phyloP scores from a whole-genome alignment of 257 asterid species.

The Lavandula angustifolia region DNA sequence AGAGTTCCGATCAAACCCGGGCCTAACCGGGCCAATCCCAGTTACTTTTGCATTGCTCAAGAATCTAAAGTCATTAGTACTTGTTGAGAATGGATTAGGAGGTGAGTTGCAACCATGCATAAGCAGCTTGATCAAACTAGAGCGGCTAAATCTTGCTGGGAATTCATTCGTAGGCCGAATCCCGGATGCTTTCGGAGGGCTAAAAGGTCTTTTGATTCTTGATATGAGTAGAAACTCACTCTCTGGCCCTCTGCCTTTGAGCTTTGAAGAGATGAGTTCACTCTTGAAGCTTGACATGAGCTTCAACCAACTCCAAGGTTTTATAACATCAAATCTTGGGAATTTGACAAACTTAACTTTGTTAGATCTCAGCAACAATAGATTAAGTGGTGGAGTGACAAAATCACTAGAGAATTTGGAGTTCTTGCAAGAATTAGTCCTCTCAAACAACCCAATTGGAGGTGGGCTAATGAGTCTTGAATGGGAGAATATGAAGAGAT shows the following conservation, averaged over 20 bases:
- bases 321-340: conserved; percentile 51
- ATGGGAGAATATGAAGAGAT: conserved; percentile 49
- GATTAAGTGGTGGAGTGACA: conserved; percentile 58
- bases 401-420: conserved; percentile 57
- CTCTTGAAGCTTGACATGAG: conserved; percentile 84
- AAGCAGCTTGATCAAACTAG: conserved; percentile 55
- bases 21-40: conserved; percentile 68
- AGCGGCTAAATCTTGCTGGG: conserved; percentile 59
- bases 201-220: conserved; percentile 59
- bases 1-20: conserved; percentile 73
- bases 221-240: conserved; percentile 78
- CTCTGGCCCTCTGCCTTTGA: conserved; percentile 53
- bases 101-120: conserved; percentile 55
- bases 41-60: conserved; percentile 49
- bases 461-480: conserved; percentile 54
- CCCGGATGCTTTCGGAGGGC: conserved; percentile 55
- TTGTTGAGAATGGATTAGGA: conserved; percentile 59
- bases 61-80: conserved; percentile 70
- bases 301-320: conserved; percentile 54
- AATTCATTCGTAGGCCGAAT: conserved; percentile 51
- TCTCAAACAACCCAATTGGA: conserved; percentile 72
- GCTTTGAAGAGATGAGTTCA: conserved; percentile 56
- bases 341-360: conserved; percentile 60
- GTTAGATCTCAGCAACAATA: conserved; percentile 75
- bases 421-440: conserved; percentile 66